These are phyloP conservation scores for Yamadazyma oceani DNA, from an alignment of 1,139 yeast species.

Conservation along the genomic window DNA sequence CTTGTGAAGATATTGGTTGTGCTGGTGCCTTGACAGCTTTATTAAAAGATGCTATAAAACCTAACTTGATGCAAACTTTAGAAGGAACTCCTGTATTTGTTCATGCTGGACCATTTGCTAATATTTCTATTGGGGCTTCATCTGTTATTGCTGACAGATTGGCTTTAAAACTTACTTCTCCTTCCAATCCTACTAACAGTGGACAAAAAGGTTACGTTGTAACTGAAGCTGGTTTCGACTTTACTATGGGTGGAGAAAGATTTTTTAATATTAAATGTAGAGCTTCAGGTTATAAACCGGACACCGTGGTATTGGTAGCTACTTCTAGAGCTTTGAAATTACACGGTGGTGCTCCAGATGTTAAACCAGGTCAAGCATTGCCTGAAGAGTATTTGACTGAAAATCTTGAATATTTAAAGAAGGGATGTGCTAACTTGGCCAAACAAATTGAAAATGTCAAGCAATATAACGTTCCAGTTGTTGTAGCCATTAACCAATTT, in stretches of 20 bases:
- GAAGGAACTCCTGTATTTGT: slow-evolving; percentile 86
- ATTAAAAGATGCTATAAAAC: slow-evolving; percentile 78
- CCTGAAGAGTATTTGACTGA: slow-evolving; percentile 69
- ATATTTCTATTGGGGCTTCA: slow-evolving; percentile 82
- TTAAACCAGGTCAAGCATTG: slow-evolving; percentile 75
- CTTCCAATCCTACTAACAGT: slow-evolving; percentile 44
- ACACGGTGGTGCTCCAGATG: slow-evolving; percentile 85
- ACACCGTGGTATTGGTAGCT: slow-evolving; percentile 75
- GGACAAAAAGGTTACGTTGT: slow-evolving; percentile 65
- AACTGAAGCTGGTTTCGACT: slow-evolving; percentile 85
- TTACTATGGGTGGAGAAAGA: slow-evolving; percentile 89
- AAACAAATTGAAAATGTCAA: slow-evolving; percentile 73
- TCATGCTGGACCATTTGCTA: slow-evolving; percentile 87
- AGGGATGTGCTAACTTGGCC: slow-evolving; percentile 71
- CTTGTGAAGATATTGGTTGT: slow-evolving; percentile 77
- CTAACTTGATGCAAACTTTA: slow-evolving; percentile 80
- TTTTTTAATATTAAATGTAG: slow-evolving; percentile 79
- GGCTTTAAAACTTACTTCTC: slow-evolving; percentile 64
- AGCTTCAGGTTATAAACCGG: slow-evolving; percentile 70
- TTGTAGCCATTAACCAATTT: slow-evolving; percentile 77
- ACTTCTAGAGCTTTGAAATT: slow-evolving; percentile 77
- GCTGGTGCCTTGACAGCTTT: slow-evolving; percentile 82
- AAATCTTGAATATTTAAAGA: slow-evolving; percentile 60
- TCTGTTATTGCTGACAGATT: slow-evolving; percentile 76
- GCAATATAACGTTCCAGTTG: slow-evolving; percentile 72